phyloP scores from a whole-genome alignment of 805 yeast species.

The Teunomyces gatunensis region DNA sequence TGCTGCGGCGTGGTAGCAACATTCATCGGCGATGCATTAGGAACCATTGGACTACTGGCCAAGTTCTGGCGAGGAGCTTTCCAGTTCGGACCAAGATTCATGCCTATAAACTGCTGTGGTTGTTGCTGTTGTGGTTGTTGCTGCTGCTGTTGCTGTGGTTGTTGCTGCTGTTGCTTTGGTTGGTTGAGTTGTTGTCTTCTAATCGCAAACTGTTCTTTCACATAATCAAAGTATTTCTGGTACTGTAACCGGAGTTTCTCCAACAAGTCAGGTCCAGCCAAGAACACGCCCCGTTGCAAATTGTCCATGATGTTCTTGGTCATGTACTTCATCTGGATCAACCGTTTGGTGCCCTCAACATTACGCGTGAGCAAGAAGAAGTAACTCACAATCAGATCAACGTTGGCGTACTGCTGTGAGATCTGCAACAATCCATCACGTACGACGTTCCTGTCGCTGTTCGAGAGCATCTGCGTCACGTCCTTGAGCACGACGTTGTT shows the following conservation, averaged over 20 bases:
- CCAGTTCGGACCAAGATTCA: slow-evolving; percentile 15
- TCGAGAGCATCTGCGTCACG: slow-evolving; percentile 57
- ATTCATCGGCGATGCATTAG: slow-evolving; percentile 15
- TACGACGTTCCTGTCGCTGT: slow-evolving; percentile 62
- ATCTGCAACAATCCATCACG: slow-evolving; percentile 51
- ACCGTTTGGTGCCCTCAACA: slow-evolving; percentile 69
- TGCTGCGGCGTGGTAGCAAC: background rate
- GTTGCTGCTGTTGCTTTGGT: slow-evolving; percentile 11
- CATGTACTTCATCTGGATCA: slow-evolving; percentile 77
- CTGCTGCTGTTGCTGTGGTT: slow-evolving; percentile 8
- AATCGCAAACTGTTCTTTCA: slow-evolving; percentile 56
- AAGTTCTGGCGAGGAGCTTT: slow-evolving; percentile 11
- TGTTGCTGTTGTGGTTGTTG: slow-evolving; percentile 2
- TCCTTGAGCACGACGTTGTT: slow-evolving; percentile 67
- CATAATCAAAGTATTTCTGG: slow-evolving; percentile 70
- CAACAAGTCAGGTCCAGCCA: slow-evolving; percentile 70
- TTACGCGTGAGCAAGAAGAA: slow-evolving; percentile 75
- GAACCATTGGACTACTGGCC: slow-evolving; percentile 27
- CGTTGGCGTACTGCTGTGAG: slow-evolving; percentile 61
- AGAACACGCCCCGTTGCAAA: slow-evolving; percentile 59
- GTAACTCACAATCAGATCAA: slow-evolving; percentile 75
- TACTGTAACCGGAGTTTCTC: slow-evolving; percentile 71
- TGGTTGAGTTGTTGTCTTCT: slow-evolving; percentile 36
- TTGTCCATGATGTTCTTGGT: slow-evolving; percentile 73
- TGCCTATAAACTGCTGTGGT: slow-evolving; percentile 5